Evolutionary conservation across 768 basidiomycete species (phyloP).

Genomic region (Leccinum barrowsii): DNA sequence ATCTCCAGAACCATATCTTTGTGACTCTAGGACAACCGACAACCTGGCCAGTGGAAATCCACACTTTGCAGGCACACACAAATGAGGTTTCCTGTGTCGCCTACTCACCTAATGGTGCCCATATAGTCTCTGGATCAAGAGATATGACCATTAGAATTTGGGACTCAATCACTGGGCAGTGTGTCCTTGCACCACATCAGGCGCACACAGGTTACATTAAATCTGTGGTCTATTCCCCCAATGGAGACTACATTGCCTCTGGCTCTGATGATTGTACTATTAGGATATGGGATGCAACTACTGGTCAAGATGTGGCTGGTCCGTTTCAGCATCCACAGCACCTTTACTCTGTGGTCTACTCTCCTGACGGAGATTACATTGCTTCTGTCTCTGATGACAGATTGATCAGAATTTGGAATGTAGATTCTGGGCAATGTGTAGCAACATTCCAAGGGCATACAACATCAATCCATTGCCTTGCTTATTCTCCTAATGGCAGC

Average conservation of each 20-base stretch:
- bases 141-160: slow-evolving; percentile 23
- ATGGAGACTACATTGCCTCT: slow-evolving; percentile 19
- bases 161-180: slow-evolving; percentile 16
- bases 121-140: slow-evolving; percentile 24
- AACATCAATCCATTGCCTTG: not conserved
- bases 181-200: slow-evolving; percentile 3
- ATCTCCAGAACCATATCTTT: slow-evolving; percentile 14
- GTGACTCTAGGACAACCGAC: slow-evolving; percentile 6
- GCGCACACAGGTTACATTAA: not conserved
- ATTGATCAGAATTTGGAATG: slow-evolving; percentile 17
- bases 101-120: slow-evolving; percentile 21
- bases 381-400: slow-evolving; percentile 18
- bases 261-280: slow-evolving; percentile 13
- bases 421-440: slow-evolving; percentile 5
- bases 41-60: slow-evolving; percentile 19
- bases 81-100: slow-evolving; percentile 11
- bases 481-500: slow-evolving; percentile 13
- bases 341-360: slow-evolving; percentile 13
- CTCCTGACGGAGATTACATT: slow-evolving; percentile 20
- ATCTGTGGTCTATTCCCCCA: slow-evolving; percentile 24
- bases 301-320: slow-evolving; percentile 11
- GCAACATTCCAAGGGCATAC: slow-evolving; percentile 5
- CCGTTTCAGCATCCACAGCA: slow-evolving; percentile 7
- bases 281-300: slow-evolving; percentile 19
- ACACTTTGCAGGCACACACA: slow-evolving; percentile 15